A percentile compares a stretch with the other conserved stretches of the same genome.
Conservation (phyloP, 106 monocot genomes). For the Dendrobium huoshanense region DNA sequence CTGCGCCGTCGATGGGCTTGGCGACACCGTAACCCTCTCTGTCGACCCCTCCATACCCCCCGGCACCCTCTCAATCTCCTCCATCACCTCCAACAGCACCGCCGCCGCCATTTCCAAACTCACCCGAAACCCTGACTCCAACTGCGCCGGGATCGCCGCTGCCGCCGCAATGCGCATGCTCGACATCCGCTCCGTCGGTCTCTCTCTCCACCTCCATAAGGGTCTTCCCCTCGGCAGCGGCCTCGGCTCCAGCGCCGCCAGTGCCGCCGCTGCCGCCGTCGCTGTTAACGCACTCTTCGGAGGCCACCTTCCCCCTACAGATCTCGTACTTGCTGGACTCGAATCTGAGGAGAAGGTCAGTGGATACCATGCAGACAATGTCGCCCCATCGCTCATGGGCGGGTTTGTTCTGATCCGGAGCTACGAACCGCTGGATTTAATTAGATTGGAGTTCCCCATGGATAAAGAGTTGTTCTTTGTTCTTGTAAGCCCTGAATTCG, state of each 20-base stretch:
- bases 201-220: conserved; percentile 72
- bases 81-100: conserved; percentile 25
- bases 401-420: conserved; percentile 86
- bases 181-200: conserved; percentile 53
- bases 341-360: conserved; percentile 93
- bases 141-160: conserved; percentile 91
- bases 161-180: conserved; percentile 65
- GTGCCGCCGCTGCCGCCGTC: conserved; percentile 20
- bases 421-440: conserved; percentile 66
- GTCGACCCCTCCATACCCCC: conserved; percentile 39
- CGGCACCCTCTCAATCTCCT: conserved; percentile 59
- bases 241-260: conserved; percentile 87
- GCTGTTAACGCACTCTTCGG: neutral
- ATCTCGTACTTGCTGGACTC: conserved; percentile 83
- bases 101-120: conserved; percentile 35
- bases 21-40: conserved; percentile 61
- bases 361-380: conserved; percentile 91
- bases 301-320: conserved; percentile 11
- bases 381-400: conserved; percentile 81
- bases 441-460: conserved; percentile 49
- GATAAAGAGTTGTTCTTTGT: conserved; percentile 64
- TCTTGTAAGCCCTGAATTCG: conserved; percentile 78
- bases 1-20: conserved; percentile 52
- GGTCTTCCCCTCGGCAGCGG: conserved; percentile 89
- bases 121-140: conserved; percentile 45